Conservation (phyloP, 257 asterid species). For the Gentiana dahurica region DNA sequence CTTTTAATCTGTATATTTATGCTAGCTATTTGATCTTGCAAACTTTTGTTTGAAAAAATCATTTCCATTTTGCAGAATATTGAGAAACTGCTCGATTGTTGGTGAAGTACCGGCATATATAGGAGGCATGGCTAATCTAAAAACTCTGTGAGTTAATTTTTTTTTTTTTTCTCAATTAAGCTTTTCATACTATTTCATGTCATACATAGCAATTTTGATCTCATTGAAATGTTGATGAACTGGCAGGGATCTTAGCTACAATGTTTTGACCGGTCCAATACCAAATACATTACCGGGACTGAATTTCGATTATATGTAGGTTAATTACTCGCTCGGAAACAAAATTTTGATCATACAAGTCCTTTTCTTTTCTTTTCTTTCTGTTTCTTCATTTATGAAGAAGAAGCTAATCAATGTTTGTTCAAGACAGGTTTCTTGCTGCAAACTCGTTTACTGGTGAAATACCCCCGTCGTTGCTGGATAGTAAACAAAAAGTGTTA, state of each 20-base stretch:
- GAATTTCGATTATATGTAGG: constrained; percentile 30
- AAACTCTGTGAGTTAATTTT: constrained; percentile 41
- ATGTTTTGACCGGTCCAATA: constrained; percentile 52
- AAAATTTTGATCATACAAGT: background rate
- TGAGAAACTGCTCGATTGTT: constrained; percentile 67
- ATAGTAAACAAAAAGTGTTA: constrained; percentile 34
- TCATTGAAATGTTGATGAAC: constrained; percentile 7
- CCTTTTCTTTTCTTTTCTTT: background rate
- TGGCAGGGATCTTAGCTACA: constrained; percentile 81
- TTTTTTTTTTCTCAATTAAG: background rate
- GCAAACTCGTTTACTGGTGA: constrained; percentile 61
- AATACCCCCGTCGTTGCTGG: constrained; percentile 49
- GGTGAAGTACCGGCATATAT: constrained; percentile 55
- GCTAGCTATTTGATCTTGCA: background rate
- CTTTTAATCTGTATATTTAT: constrained; percentile 1
- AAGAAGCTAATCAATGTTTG: background rate
- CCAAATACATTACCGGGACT: constrained; percentile 22
- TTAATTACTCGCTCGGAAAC: constrained; percentile 5
- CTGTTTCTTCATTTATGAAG: background rate
- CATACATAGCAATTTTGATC: background rate
- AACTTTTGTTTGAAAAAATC: constrained; percentile 1
- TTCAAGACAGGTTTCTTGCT: constrained; percentile 43
- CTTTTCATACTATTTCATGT: background rate
- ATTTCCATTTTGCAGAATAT: constrained; percentile 40
- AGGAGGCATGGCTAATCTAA: constrained; percentile 17